Evolutionary conservation across 768 basidiomycete genomes (phyloP), one percentile per base, ranked within the genome.

Genomic region (Naematelia aurantialba): DNA sequence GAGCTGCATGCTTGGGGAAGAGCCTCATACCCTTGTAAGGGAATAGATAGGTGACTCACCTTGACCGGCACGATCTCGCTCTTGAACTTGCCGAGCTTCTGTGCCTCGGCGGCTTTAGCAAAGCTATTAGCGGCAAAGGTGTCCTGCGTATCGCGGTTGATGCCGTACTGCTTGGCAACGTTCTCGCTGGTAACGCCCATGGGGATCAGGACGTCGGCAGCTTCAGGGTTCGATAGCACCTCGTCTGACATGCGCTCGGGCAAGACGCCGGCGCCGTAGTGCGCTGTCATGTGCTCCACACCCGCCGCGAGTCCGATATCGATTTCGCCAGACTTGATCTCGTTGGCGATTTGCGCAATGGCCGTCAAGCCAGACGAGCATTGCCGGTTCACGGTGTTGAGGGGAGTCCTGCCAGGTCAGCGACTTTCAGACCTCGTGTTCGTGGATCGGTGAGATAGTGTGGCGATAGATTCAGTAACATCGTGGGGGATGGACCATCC

Each of bases 361-460:
- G 94, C 87, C 84, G 93, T 90, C 50, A 98, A 81, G 22, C 93
- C 92, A 0, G 91, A 93, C 1, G 91, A 89, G 78, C 94, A 99
- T 51, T 98, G 83, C 57, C 94, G 82, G 77, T 99, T 99, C 55
- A 97, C 85, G 11, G 89, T 87, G 21, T 88, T 88, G 62, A 97
- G 83, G n/a, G 93, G 88, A 13, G 91, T 86, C 24, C 77, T 78
- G 42, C 5, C 12, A 42, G 26, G 42, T 54, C 47, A 60, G 54
- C 45, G 21, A 39, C n/a, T n/a, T n/a, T n/a, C n/a, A n/a, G n/a
- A n/a, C n/a, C n/a, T n/a, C n/a, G n/a, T n/a, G n/a, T n/a, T n/a
- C n/a, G n/a, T 39, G 27, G 24, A 22, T 11, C n/a, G 21, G 19
- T 45, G 51, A 26, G n/a, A 49, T 5, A 27, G 34, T 4, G 5